Evolutionary conservation across 768 basidiomycete species (phyloP).

Genomic region (Kwoniella dendrophila): DNA sequence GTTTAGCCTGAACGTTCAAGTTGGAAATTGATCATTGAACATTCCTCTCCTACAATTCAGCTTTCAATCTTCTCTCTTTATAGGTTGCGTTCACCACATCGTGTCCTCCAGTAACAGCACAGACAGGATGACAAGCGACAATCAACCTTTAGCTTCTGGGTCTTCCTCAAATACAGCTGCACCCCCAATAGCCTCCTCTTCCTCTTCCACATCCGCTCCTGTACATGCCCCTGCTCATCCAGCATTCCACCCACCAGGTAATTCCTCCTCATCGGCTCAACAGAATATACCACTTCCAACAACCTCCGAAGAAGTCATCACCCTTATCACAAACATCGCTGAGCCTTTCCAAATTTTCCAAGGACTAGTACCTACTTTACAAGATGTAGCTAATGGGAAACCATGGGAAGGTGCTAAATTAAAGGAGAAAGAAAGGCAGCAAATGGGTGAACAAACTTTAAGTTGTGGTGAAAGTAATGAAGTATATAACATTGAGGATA

Average conservation of each 20-base stretch:
- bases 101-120: too few relatives aligned
- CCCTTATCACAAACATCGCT: conserved; percentile 11
- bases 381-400: conserved; percentile 17
- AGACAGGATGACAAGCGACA: too few relatives aligned
- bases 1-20: not conserved
- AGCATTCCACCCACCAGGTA: conserved; percentile 8
- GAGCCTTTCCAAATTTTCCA: conserved; percentile 5
- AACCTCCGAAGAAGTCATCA: conserved; percentile 13
- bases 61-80: not conserved
- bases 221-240: conserved; percentile 22
- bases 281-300: conserved; percentile 9
- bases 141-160: too few relatives aligned
- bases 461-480: conserved; percentile 14
- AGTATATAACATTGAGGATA: conserved; percentile 13
- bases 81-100: not conserved
- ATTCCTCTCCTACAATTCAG: not conserved
- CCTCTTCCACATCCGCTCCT: not conserved
- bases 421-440: conserved; percentile 24
- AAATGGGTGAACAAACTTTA: conserved; percentile 25
- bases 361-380: conserved; percentile 18
- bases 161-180: too few relatives aligned
- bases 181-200: not conserved
- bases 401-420: conserved; percentile 2
- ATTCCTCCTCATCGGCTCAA: conserved; percentile 1
- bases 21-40: not conserved